These are phyloP conservation scores for Geosiphon pyriformis DNA, from an alignment of 192 early-diverging fungal species.

Conservation along the genomic window DNA sequence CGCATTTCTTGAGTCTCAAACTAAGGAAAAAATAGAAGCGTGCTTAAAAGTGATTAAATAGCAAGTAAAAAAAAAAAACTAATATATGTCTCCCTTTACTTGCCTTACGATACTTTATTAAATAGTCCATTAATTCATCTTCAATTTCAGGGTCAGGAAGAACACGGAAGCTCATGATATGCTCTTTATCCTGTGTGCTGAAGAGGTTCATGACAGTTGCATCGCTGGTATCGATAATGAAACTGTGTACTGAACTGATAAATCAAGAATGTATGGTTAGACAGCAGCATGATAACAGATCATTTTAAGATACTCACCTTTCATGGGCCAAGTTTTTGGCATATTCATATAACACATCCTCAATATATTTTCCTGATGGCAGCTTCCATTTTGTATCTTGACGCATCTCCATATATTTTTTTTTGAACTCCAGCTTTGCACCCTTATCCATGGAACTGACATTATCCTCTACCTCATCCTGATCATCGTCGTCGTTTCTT, in stretches of 20 bases:
- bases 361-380: neutral
- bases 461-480: neutral
- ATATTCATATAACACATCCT: neutral
- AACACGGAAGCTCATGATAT: neutral
- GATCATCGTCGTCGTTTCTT: neutral
- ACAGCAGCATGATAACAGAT: neutral
- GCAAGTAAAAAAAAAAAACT: neutral
- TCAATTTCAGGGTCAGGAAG: neutral
- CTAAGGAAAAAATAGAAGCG: neutral
- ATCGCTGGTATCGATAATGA: constrained; percentile 3
- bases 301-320: neutral
- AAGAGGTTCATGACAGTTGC: neutral
- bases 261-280: neutral
- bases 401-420: neutral
- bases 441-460: neutral
- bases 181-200: neutral
- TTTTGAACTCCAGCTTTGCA: neutral
- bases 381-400: neutral
- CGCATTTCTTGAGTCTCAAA: neutral
- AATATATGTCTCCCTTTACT: neutral
- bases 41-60: neutral
- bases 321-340: neutral
- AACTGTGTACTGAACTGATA: neutral
- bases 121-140: neutral
- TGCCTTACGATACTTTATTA: neutral